phyloP scores from a whole-genome alignment of 2,329 filamentous ascomycete genomes.

The Hymenoscyphus fructigenus region DNA sequence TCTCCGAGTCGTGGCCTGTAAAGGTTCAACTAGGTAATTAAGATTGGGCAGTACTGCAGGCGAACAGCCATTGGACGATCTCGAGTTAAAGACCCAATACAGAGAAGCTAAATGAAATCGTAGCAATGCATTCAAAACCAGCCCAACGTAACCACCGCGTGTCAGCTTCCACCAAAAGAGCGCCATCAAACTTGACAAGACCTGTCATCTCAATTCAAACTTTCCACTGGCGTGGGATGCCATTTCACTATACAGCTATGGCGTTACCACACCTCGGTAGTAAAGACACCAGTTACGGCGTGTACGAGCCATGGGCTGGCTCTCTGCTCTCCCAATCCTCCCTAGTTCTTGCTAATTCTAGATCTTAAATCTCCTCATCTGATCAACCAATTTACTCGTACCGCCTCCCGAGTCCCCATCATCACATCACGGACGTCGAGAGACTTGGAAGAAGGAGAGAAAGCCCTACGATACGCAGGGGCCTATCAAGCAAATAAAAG shows the following conservation, averaged over 20 bases:
- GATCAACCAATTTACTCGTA: constrained; percentile 4
- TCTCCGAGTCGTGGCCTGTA: neutral
- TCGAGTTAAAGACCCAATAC: neutral
- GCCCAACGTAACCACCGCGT: neutral
- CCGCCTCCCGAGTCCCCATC: neutral
- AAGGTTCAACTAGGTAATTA: neutral
- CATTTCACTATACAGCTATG: neutral
- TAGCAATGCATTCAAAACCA: neutral
- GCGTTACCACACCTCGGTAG: neutral
- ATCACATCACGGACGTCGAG: neutral
- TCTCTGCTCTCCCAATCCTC: neutral
- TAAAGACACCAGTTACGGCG: neutral
- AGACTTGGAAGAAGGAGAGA: neutral
- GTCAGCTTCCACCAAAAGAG: neutral
- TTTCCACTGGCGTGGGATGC: neutral
- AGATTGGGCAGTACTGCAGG: neutral
- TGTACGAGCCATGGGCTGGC: neutral
- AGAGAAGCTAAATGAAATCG: neutral
- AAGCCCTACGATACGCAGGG: neutral
- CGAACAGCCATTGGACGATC: neutral
- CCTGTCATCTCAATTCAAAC: neutral
- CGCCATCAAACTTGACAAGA: neutral
- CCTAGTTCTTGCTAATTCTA: neutral
- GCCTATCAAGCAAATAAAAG: neutral
- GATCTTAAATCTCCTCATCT: neutral